Conservation (phyloP, 805 yeast genomes). For the Nakazawaea peltata region DNA sequence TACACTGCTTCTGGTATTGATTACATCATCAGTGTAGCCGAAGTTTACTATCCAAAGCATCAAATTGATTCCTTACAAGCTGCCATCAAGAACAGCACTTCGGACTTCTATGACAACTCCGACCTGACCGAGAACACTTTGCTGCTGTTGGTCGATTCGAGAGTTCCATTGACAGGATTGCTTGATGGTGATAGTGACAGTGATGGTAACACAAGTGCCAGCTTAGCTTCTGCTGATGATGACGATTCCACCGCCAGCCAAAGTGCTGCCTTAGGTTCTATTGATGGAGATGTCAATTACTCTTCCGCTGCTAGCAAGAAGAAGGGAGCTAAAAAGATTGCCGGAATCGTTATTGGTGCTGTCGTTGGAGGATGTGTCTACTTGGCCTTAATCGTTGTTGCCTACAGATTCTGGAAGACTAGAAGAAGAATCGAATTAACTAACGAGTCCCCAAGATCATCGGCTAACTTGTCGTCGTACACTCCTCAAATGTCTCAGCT, state of each 20-base stretch:
- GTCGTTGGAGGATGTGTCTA: conserved; percentile 68
- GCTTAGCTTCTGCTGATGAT: conserved; percentile 8
- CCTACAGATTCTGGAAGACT: conserved; percentile 35
- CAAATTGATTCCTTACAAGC: conserved; percentile 41
- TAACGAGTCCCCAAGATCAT: conserved; percentile 9
- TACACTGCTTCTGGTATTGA: conserved; percentile 45
- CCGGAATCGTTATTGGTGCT: conserved; percentile 80
- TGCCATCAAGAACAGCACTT: conserved; percentile 40
- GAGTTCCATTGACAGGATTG: conserved; percentile 50
- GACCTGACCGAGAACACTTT: conserved; percentile 47
- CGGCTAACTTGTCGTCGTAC: conserved; percentile 3
- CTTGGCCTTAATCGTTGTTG: conserved; percentile 49
- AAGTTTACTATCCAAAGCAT: conserved; percentile 66
- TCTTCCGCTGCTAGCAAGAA: conserved; percentile 1
- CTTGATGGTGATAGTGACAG: conserved; percentile 12
- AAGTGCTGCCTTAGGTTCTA: conserved; percentile 5
- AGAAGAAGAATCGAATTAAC: conserved; percentile 11
- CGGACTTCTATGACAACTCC: conserved; percentile 54
- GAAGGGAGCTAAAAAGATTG: conserved; percentile 35
- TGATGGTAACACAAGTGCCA: conserved; percentile 5
- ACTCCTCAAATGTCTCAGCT: conserved; percentile 14
- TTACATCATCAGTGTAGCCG: conserved; percentile 83
- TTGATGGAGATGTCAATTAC: conserved; percentile 1
- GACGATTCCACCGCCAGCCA: conserved; percentile 1
- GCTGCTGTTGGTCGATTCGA: conserved; percentile 64